Evolutionary conservation across 2,329 filamentous ascomycete genomes (phyloP), one percentile per base, ranked within the genome.

Genomic region (Hypomyces rosellus): DNA sequence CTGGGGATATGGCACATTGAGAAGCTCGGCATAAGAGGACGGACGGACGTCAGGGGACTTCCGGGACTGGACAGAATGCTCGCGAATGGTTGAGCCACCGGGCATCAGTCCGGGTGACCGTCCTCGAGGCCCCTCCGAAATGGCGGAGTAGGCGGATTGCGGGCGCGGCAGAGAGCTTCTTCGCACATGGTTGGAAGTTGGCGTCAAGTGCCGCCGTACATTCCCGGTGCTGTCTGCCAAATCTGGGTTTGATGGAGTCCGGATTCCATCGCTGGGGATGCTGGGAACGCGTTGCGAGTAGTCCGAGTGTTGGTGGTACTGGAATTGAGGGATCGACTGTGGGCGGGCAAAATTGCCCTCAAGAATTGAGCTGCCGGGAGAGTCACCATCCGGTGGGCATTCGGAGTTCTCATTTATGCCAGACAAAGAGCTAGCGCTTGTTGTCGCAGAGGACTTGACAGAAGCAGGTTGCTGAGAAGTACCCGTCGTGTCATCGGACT

Each of bases 1-100:
- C 66, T 95, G 90, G 20, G 88, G 88, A 65, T 95, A 95, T 1
- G 88, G 88, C 12, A 80, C 73, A 61, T 82, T 84, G 52, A 84
- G 72, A 43, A 85, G 68, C 59, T 85, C 82, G 4, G 74, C 76
- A 57, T 82, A 82, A 5, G 77, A 76, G 13, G 72, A 71, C 15
- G 71, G 70, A 39, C 80, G 72, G 16, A 65, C 69, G 55, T 83
- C 80, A 2, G 80, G 80, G 2, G 80, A 82, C 56, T 69, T 77
- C 48, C 78, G 75, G 33, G 75, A 76, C 40, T 76, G 71, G 4
- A 65, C 64, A 3, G 78, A 79, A 2, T 74, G 71, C 4, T 71
- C 68, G 36, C 77, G 75, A 55, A 70, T 65, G 49, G 76, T 69
- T 12, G 69, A 65, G 25, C 68, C 68, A 14, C 69, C 68, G 5